These are phyloP conservation scores for Kazachstania viticola DNA, from an alignment of 805 yeast genomes.

Conservation along the genomic window DNA sequence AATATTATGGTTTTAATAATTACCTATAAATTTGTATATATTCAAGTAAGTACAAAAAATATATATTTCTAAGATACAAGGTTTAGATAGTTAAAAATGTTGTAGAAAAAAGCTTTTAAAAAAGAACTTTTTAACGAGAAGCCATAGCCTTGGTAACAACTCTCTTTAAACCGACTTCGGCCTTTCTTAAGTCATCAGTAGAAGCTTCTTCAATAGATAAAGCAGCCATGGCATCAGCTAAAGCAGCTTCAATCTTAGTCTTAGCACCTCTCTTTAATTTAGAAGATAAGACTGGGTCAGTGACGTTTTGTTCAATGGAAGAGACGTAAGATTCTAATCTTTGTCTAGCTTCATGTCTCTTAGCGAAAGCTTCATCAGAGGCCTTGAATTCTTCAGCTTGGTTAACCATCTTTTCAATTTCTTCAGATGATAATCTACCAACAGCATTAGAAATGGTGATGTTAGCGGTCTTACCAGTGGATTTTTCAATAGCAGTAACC, in stretches of 20 bases:
- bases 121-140: constrained; percentile 57
- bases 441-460: constrained; percentile 98
- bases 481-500: constrained; percentile 97
- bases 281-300: constrained; percentile 96
- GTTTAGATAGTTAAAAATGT: not conserved
- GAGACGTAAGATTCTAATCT: constrained; percentile 97
- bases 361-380: constrained; percentile 96
- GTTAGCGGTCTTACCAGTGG: constrained; percentile 96
- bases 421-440: constrained; percentile 94
- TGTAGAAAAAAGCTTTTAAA: no score
- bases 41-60: no score
- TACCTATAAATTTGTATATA: no score
- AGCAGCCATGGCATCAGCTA: constrained; percentile 96
- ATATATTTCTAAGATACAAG: not conserved
- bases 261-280: constrained; percentile 95
- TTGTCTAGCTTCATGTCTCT: constrained; percentile 88
- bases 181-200: constrained; percentile 97
- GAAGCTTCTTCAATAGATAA: constrained; percentile 92
- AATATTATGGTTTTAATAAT: no score
- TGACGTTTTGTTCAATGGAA: constrained; percentile 87
- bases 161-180: constrained; percentile 97
- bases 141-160: constrained; percentile 99
- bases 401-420: constrained; percentile 57
- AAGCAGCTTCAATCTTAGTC: constrained; percentile 95
- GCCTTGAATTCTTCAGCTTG: constrained; percentile 99